phyloP scores from a whole-genome alignment of 2,329 filamentous ascomycete species.

The Colletotrichum sojae region DNA sequence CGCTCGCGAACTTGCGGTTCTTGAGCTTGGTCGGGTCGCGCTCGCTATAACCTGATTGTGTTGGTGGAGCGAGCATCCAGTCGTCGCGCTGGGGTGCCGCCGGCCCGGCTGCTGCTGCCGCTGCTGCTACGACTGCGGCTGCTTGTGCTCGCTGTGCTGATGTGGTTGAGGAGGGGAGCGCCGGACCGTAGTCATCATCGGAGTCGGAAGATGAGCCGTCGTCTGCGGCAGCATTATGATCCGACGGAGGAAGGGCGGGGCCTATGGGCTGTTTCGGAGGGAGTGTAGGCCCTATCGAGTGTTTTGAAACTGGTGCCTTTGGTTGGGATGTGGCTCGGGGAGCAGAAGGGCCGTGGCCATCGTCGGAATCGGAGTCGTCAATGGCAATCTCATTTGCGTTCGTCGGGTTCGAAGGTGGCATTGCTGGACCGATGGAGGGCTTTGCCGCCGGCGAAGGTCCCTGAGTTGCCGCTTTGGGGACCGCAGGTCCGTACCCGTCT shows the following conservation, averaged over 20 bases:
- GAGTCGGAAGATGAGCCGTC: slow-evolving; percentile 54
- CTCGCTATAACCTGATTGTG: slow-evolving; percentile 67
- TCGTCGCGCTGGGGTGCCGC: slow-evolving; percentile 79
- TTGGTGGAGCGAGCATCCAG: slow-evolving; percentile 84
- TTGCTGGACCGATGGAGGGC: slow-evolving; percentile 46
- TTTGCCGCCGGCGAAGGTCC: slow-evolving; percentile 9
- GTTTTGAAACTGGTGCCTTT: slow-evolving; percentile 36
- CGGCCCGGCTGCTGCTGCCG: slow-evolving; percentile 47
- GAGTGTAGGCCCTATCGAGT: slow-evolving; percentile 46
- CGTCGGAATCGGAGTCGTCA: slow-evolving; percentile 51
- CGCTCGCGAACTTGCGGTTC: slow-evolving; percentile 85
- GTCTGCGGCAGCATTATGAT: slow-evolving; percentile 50
- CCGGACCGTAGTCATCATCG: slow-evolving; percentile 72
- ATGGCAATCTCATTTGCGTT: slow-evolving; percentile 61
- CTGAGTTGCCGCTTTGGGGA: slow-evolving; percentile 41
- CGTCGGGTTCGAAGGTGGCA: slow-evolving; percentile 43
- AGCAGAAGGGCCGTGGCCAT: slow-evolving; percentile 48
- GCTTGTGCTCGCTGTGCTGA: slow-evolving; percentile 51
- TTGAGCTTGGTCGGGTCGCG: slow-evolving; percentile 88
- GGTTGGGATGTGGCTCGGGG: slow-evolving; percentile 41
- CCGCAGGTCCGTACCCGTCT: slow-evolving; percentile 59
- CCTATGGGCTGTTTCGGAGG: slow-evolving; percentile 54
- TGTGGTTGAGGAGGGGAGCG: slow-evolving; percentile 63
- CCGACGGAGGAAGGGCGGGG: slow-evolving; percentile 59
- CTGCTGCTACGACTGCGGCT: slow-evolving; percentile 51